A percentile compares a stretch with the other conserved stretches of the same genome.
phyloP scores from a whole-genome alignment of 2,329 filamentous ascomycete species.

The Aspergillus fumigatiaffinis region DNA sequence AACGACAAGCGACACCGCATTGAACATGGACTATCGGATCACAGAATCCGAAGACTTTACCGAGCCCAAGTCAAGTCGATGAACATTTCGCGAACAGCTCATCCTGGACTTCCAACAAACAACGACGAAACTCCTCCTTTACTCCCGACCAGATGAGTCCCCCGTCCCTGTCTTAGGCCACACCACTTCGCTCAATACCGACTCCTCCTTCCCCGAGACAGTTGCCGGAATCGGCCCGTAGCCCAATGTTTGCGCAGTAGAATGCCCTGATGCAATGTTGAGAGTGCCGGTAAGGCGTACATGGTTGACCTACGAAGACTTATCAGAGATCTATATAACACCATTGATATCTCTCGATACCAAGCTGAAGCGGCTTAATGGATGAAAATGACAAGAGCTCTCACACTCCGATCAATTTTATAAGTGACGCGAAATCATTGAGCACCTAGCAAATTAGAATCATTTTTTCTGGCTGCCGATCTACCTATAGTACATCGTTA shows the following conservation, averaged over 20 bases:
- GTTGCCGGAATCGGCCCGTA: slow-evolving; percentile 8
- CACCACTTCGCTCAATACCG: too few relatives aligned
- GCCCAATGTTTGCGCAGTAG: slow-evolving; percentile 25
- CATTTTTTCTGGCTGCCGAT: background rate
- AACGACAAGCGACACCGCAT: slow-evolving; percentile 28
- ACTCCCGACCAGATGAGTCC: slow-evolving; percentile 14
- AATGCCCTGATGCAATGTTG: slow-evolving; percentile 6
- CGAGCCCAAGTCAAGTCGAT: slow-evolving; percentile 20
- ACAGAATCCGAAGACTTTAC: slow-evolving; percentile 21
- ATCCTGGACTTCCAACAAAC: slow-evolving; percentile 23
- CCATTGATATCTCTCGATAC: slow-evolving; percentile 17
- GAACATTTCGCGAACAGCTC: slow-evolving; percentile 20
- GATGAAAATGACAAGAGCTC: background rate
- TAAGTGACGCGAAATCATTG: too few relatives aligned
- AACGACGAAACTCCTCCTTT: slow-evolving; percentile 15
- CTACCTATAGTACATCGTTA: slow-evolving; percentile 8
- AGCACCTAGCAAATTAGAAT: background rate
- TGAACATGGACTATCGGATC: slow-evolving; percentile 17
- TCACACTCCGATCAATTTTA: background rate
- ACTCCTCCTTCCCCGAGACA: background rate
- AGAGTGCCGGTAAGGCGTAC: slow-evolving; percentile 14
- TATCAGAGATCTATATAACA: slow-evolving; percentile 25
- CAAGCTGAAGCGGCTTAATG: slow-evolving; percentile 2
- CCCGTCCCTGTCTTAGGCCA: too few relatives aligned
- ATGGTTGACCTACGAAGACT: slow-evolving; percentile 27